Base-by-base conservation (phyloP, 2,329 filamentous ascomycete species). In the Calonectria ilicicola region DNA sequence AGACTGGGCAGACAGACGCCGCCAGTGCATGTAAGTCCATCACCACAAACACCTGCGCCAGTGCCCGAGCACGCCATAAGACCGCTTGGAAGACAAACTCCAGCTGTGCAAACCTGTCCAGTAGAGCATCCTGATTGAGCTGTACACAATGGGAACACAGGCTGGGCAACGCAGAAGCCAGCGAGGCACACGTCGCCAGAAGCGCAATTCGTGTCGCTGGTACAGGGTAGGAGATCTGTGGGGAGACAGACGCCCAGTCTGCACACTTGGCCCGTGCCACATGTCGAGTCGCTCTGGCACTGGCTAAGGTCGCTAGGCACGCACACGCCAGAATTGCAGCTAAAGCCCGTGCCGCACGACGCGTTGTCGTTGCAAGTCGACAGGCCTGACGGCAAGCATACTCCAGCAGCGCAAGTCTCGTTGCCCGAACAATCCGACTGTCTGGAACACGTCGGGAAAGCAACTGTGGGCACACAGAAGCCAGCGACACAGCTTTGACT, bases 331-430 rank as follows among this genome's bases (percentile, higher is more conserved):
- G 53, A 29, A 17, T 7, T 51, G 19, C 66, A 68, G 27, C n/a
- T 38, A n/a, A 62, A 46, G 3, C 53, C 44, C 2, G 19, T 9
- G 17, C 44, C 35, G n/a, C 66, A 68, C 3, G 21, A 44, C 14
- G 56, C 35, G 9, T 47, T 42, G 29, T 42, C 38, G 23, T 42
- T 46, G 40, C 65, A 67, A 8, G 65, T 35, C 1, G 56, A 40
- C 19, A 63, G 23, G 19, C 46, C 29, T n/a, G 40, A 32, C 10
- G 66, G 56, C 23, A 64, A 47, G 38, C 67, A 69, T 7, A 53
- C 42, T 15, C 67, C 67, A 19, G 67, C 62, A 17, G 60, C 38
- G 47, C 67, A 69, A 38, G 47, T 58, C 10, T 64, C 26, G 15
- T 17, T 46, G 1, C n/a, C 9, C 14, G 46, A 26, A 23, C 67